These are phyloP conservation scores for Mucor mucedo DNA, from an alignment of 371 early-diverging fungal genomes.

Conservation along the genomic window DNA sequence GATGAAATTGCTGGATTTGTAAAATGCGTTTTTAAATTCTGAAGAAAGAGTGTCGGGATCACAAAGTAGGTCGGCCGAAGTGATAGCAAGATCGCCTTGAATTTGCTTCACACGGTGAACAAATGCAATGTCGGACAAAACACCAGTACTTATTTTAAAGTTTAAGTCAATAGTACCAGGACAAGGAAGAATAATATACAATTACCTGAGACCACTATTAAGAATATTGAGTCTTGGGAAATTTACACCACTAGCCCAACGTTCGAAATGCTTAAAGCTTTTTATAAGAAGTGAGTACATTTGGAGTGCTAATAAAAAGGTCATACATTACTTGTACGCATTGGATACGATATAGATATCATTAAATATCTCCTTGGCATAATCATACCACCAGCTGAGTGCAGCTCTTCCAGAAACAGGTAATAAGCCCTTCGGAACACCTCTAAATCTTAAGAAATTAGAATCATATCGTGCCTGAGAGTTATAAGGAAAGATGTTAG, in stretches of 20 bases:
- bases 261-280: conserved; percentile 54
- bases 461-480: conserved; percentile 24
- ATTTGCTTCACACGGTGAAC: conserved; percentile 43
- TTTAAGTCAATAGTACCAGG: neutral
- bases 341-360: conserved; percentile 46
- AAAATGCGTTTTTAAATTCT: neutral
- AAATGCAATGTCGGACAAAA: conserved; percentile 44
- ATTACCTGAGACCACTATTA: conserved; percentile 51
- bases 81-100: conserved; percentile 29
- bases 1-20: conserved; percentile 4
- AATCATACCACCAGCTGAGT: conserved; percentile 47
- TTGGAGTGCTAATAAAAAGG: neutral
- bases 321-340: conserved; percentile 49
- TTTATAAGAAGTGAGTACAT: neutral
- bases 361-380: conserved; percentile 23
- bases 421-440: conserved; percentile 47
- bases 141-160: conserved; percentile 31
- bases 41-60: conserved; percentile 8
- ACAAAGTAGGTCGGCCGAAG: conserved; percentile 35
- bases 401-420: conserved; percentile 51
- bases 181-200: neutral
- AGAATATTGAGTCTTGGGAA: conserved; percentile 45
- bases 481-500: neutral
- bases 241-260: conserved; percentile 46
- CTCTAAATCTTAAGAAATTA: conserved; percentile 31